Evolutionary conservation across 2,329 filamentous ascomycete species (phyloP).

Genomic region (Diaporthe sp.): DNA sequence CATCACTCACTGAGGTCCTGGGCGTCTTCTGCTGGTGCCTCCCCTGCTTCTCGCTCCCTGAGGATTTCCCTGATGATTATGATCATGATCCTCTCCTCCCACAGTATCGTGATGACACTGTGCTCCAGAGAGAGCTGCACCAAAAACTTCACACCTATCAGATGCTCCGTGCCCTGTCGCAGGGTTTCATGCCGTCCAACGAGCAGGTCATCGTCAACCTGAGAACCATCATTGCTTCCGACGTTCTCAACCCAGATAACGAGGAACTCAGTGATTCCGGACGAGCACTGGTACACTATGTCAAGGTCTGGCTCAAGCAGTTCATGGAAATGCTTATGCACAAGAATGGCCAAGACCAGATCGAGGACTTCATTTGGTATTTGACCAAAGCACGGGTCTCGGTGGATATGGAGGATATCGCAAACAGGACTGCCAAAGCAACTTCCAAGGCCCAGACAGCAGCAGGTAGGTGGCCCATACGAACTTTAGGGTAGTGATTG

Average conservation of each 20-base stretch:
- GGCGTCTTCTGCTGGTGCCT: constrained; percentile 58
- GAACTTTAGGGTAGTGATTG: neutral
- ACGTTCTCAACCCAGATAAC: constrained; percentile 80
- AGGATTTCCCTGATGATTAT: constrained; percentile 58
- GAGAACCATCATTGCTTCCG: constrained; percentile 80
- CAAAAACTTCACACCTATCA: constrained; percentile 95
- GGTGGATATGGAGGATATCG: constrained; percentile 73
- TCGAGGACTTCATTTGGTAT: constrained; percentile 94
- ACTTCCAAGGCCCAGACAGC: constrained; percentile 77
- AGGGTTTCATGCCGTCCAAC: constrained; percentile 93
- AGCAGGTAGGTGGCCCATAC: constrained; percentile 63
- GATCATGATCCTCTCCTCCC: constrained; percentile 84
- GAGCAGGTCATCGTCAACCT: constrained; percentile 85
- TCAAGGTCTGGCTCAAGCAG: constrained; percentile 78
- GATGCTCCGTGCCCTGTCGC: constrained; percentile 83
- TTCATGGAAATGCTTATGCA: constrained; percentile 84
- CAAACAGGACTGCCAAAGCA: constrained; percentile 67
- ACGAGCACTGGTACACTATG: constrained; percentile 75
- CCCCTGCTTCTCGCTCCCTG: constrained; percentile 71
- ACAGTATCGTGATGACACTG: constrained; percentile 84
- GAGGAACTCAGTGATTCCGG: constrained; percentile 82
- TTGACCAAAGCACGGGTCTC: constrained; percentile 78
- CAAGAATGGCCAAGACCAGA: constrained; percentile 86
- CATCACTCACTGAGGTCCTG: constrained; percentile 31
- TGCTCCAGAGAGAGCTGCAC: constrained; percentile 79